Evolutionary conservation across 306 rosid genomes (phyloP).

Genomic region (Quercus parvula): DNA sequence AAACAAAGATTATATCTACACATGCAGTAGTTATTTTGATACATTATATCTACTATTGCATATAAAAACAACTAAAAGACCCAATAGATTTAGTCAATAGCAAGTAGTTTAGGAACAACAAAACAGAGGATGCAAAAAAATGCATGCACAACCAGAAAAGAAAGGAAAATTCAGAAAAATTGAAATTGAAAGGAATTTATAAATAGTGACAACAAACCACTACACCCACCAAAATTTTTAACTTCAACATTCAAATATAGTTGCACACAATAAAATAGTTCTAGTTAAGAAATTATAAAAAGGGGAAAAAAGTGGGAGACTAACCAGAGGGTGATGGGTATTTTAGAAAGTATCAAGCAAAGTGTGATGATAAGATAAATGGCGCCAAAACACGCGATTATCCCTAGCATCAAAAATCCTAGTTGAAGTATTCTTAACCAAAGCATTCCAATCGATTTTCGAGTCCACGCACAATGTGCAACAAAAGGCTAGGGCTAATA

Average conservation of each 20-base stretch:
- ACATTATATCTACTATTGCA: too few species aligned
- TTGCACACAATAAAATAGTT: neutral
- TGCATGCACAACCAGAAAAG: too few species aligned
- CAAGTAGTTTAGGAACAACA: too few species aligned
- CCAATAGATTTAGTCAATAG: too few species aligned
- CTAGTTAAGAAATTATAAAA: too few species aligned
- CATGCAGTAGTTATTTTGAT: too few species aligned
- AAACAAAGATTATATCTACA: too few species aligned
- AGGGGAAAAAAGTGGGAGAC: constrained; percentile 2
- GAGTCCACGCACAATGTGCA: constrained; percentile 21
- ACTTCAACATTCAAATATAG: neutral
- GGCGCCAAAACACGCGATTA: constrained; percentile 90
- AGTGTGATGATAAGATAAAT: constrained; percentile 64
- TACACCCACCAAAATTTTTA: neutral
- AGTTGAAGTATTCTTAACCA: constrained; percentile 64
- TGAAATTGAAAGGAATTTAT: neutral
- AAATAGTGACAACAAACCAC: neutral
- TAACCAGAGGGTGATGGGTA: constrained; percentile 55
- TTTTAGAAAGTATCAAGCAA: constrained; percentile 40
- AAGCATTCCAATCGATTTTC: constrained; percentile 72
- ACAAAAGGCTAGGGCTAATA: neutral
- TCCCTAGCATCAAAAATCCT: constrained; percentile 79
- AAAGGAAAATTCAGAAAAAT: too few species aligned
- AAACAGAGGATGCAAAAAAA: too few species aligned
- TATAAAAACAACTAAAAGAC: too few species aligned